Base-by-base conservation (phyloP, 176 grass and related monocot genomes). In the Oryza meridionalis region DNA sequence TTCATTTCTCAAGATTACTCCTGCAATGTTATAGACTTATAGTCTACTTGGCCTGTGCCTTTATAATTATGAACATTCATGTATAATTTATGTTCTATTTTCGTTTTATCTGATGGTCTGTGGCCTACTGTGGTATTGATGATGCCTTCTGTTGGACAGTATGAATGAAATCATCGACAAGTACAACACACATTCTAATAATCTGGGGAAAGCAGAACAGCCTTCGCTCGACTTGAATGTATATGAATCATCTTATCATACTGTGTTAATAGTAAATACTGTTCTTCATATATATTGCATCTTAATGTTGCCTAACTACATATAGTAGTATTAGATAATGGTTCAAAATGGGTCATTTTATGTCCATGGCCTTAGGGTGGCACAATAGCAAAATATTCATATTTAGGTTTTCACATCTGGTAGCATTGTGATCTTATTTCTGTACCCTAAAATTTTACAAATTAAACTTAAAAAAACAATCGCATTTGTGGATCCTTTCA, bases 101-200 rank as follows among this genome's bases (percentile, higher is more conserved):
- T 73, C 17, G 31, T 69, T 81, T 71, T 70, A 25, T 29, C 8
- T 79, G 40, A 62, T 72, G 66, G 70, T 6, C 47, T 85, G 31
- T 70, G 24, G 62, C 32, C 51, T 90, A 6, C 11, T 78, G 42
- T 80, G 31, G 25, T 82, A 47, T 63, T 78, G 62, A 80, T 67
- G 72, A 89, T 77, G 75, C 67, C 53, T 88, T 85, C 69, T 8
- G 70, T 92, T 86, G 27, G 47, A 38, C 69, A 97, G 94, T 63
- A 97, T 97, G 94, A 92, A 97, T 82, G 92, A 86, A 69, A 92
- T 92, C 50, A 85, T 97, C 24, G 85, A 90, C 82, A 97, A 92
- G 92, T 90, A 94, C 73, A 83, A 31, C 43, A 84, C 82, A 11
- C 88, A 94, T 86, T 92, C 94, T 12, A 97, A 92, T 81, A 94